Evolutionary conservation across 2,329 filamentous ascomycete species (phyloP), one percentile per base, ranked within the genome.

Genomic region (Fusarium pseudonygamai): DNA sequence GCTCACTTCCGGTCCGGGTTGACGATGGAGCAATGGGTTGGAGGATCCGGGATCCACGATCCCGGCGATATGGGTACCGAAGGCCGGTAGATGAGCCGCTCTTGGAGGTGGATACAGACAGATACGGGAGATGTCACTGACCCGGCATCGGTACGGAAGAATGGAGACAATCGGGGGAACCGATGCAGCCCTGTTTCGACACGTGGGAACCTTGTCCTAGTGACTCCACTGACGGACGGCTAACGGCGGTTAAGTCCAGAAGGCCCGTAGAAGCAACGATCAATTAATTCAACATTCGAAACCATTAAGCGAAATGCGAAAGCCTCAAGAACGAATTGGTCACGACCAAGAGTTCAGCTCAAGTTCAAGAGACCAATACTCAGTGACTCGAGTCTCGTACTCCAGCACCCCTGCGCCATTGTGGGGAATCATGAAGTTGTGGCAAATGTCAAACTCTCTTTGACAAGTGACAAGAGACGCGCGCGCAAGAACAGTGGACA

Each of bases 1-100:
- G 68, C 60, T 46, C 79, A 81, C 46, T 81, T 80, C 42, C 69
- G 77, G 26, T 69, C 73, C 5, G 79, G 79, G 7, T 55, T 78
- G 53, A 80, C 78, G 6, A 80, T 80, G 79, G 74, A 77, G 28
- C 67, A 67, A 26, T 78, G 76, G 76, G 39, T 63, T 8, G 76
- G 76, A 34, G 76, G 69, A 8, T 69, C 69, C n/a, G 76, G 74
- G 37, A 76, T 78, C 46, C 63, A 76, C 28, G 62, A 74, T 36
- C 58, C 66, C 13, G 66, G 64, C 9, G 50, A 69, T 46, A 77
- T 66, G 60, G 57, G 46, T 60, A 43, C 34, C 24, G 64, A 76
- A 36, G 34, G 24, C 42, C 45, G 39, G 56, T 55, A 70, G 56
- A 45, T 37, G 20, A 36, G 42, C 32, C 49, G 32, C 32, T 36